Evolutionary conservation across 495 filamentous ascomycete species (phyloP).

Genomic region (Penicillium chermesinum): DNA sequence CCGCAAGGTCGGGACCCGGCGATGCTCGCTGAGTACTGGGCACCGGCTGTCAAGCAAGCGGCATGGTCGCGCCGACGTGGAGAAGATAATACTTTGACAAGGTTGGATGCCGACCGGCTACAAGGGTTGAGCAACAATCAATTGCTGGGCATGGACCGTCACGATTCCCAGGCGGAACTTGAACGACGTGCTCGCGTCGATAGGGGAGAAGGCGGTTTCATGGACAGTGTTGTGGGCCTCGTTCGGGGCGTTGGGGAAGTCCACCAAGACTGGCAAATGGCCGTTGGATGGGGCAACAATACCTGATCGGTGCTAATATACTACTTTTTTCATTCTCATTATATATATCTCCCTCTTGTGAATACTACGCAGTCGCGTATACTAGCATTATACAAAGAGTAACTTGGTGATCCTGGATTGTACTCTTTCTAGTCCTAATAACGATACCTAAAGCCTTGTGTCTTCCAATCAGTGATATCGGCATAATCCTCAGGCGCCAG

Average conservation of each 20-base stretch:
- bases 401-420: background rate
- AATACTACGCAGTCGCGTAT: too few relatives aligned
- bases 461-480: constrained; percentile 51
- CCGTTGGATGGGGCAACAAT: constrained; percentile 28
- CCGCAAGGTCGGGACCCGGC: constrained; percentile 27
- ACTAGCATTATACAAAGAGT: too few relatives aligned
- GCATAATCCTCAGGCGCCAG: constrained; percentile 41
- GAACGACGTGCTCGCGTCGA: constrained; percentile 24
- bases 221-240: constrained; percentile 26
- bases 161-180: constrained; percentile 18
- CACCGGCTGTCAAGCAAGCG: constrained; percentile 33
- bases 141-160: constrained; percentile 7
- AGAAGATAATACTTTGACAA: constrained; percentile 11
- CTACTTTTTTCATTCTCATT: too few relatives aligned
- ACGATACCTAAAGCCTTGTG: constrained; percentile 48
- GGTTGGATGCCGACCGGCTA: constrained; percentile 21
- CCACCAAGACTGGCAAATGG: constrained; percentile 22
- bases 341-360: too few relatives aligned
- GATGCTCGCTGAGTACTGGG: constrained; percentile 32
- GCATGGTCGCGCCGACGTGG: constrained; percentile 23
- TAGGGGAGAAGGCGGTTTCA: constrained; percentile 24
- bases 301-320: too few relatives aligned
- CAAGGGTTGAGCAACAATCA: constrained; percentile 19
- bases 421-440: constrained; percentile 9
- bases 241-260: constrained; percentile 26